These are phyloP conservation scores for Agroathelia rolfsii DNA, from an alignment of 1,284 basidiomycete genomes.

Conservation along the genomic window DNA sequence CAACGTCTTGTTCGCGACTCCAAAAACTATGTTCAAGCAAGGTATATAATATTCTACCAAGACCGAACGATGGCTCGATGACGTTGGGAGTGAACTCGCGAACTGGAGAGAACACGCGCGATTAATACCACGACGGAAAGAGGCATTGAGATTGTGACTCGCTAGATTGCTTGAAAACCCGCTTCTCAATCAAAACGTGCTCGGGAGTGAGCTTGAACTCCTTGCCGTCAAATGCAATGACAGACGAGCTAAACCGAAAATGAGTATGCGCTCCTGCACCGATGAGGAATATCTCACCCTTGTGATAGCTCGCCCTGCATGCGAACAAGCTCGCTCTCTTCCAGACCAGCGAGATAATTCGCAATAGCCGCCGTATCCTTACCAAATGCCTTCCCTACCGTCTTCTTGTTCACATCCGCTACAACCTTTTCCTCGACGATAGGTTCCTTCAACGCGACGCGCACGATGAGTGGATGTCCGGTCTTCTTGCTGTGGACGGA, in stretches of 20 bases:
- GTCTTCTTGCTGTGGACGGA: constrained; percentile 51
- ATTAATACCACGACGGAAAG: constrained; percentile 8
- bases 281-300: constrained; percentile 41
- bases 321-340: constrained; percentile 59
- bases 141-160: constrained; percentile 21
- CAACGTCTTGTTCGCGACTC: constrained; percentile 85
- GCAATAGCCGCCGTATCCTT: constrained; percentile 72
- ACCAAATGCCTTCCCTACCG: constrained; percentile 84
- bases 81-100: constrained; percentile 97
- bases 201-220: constrained; percentile 69
- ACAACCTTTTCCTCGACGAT: constrained; percentile 66
- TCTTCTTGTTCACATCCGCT: constrained; percentile 81
- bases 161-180: constrained; percentile 88
- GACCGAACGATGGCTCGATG: constrained; percentile 97
- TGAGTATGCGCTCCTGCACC: constrained; percentile 12
- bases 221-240: constrained; percentile 51
- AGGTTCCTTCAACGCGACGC: constrained; percentile 80
- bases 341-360: constrained; percentile 58
- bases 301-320: constrained; percentile 70
- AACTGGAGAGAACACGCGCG: constrained; percentile 35
- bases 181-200: constrained; percentile 72
- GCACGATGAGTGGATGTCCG: constrained; percentile 69
- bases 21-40: constrained; percentile 96
- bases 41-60: constrained; percentile 92
- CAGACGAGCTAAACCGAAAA: constrained; percentile 21